These are phyloP conservation scores for Berkeleyomyces basicola DNA, from an alignment of 2,329 filamentous ascomycete species.

Conservation along the genomic window DNA sequence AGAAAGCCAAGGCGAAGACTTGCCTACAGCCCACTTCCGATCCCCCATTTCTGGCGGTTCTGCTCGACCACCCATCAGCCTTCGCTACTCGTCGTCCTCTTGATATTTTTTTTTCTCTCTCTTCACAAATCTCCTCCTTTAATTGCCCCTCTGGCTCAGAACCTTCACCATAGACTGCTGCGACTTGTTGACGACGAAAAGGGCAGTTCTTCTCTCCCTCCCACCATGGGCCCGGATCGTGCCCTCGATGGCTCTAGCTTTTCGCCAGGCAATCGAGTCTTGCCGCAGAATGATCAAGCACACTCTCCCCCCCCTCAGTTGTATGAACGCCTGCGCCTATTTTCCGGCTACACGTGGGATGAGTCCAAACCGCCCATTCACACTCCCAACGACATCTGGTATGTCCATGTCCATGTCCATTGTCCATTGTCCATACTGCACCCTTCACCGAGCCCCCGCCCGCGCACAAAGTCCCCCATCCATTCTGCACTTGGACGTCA, in stretches of 20 bases:
- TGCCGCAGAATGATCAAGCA: conserved; percentile 5
- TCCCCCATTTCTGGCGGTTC: background rate
- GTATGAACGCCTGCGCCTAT: conserved; percentile 54
- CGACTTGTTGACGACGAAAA: background rate
- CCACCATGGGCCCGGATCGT: conserved; percentile 11
- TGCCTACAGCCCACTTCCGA: background rate
- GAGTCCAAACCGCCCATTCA: conserved; percentile 41
- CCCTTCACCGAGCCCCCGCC: background rate
- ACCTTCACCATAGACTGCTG: background rate
- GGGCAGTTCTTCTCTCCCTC: background rate
- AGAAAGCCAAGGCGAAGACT: background rate
- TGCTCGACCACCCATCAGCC: background rate
- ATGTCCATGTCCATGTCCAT: conserved; percentile 16
- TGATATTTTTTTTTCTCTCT: background rate
- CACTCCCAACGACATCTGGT: conserved; percentile 80
- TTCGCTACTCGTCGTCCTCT: background rate
- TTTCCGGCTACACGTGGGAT: conserved; percentile 64
- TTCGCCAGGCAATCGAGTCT: background rate
- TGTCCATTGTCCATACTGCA: background rate
- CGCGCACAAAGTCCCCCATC: background rate
- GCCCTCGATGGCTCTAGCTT: conserved; percentile 11
- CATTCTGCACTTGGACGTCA: background rate
- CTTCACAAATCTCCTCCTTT: background rate
- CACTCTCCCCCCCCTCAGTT: conserved; percentile 43
- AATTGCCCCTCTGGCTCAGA: background rate